phyloP scores from a whole-genome alignment of 805 yeast species.

The Yamadazyma nakazawae region DNA sequence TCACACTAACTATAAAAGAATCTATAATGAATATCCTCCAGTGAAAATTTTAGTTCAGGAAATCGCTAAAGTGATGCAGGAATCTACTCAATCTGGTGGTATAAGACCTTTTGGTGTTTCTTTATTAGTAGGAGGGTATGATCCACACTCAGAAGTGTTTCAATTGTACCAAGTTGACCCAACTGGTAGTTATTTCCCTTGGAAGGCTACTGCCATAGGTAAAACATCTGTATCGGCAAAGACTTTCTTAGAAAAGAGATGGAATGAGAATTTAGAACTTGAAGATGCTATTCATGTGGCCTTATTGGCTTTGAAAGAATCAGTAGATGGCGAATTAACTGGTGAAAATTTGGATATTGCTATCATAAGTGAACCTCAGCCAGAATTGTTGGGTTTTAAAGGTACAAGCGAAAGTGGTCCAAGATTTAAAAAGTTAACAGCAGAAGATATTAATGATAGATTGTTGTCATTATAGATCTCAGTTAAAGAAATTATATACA shows the following conservation, averaged over 20 bases:
- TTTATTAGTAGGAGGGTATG: conserved; percentile 89
- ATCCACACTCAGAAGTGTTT: conserved; percentile 63
- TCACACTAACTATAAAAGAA: conserved; percentile 87
- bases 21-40: conserved; percentile 96
- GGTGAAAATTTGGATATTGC: conserved; percentile 95
- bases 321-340: conserved; percentile 96
- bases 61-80: conserved; percentile 95
- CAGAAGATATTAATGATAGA: conserved; percentile 95
- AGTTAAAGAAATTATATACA: not conserved
- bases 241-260: conserved; percentile 94
- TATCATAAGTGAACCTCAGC: conserved; percentile 79
- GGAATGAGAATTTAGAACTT: conserved; percentile 95
- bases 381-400: conserved; percentile 74
- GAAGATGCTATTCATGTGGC: conserved; percentile 99
- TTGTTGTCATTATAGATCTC: conserved; percentile 71
- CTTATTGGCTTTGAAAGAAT: conserved; percentile 86
- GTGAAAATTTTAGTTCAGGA: conserved; percentile 91
- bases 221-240: conserved; percentile 95
- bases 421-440: conserved; percentile 74
- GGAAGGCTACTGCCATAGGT: conserved; percentile 99
- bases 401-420: conserved; percentile 89
- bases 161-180: conserved; percentile 97
- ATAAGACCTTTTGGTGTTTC: conserved; percentile 99
- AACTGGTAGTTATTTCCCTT: conserved; percentile 94
- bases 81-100: conserved; percentile 98